Conservation (phyloP, 352 stramenopile species). For the Globisporangium polare region DNA sequence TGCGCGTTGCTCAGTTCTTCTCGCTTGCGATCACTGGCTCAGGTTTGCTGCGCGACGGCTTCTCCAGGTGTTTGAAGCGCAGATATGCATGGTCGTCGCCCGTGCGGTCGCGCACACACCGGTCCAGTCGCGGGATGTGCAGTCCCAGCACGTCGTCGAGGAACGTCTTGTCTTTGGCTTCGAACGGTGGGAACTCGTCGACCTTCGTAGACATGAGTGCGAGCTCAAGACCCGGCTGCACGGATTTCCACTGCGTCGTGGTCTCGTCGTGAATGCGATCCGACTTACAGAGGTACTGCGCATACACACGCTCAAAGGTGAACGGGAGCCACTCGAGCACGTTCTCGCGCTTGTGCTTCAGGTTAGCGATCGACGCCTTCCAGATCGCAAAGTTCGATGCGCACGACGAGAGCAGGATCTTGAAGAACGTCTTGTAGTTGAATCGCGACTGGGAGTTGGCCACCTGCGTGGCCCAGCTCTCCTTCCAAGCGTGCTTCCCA, state of each 20-base stretch:
- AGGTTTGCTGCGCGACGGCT: slow-evolving; percentile 24
- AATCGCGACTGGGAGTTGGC: slow-evolving; percentile 65
- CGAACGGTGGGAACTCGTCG: slow-evolving; percentile 58
- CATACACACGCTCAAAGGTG: slow-evolving; percentile 74
- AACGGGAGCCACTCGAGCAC: slow-evolving; percentile 71
- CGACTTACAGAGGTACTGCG: slow-evolving; percentile 67
- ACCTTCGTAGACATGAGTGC: slow-evolving; percentile 56
- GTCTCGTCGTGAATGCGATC: slow-evolving; percentile 77
- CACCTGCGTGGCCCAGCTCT: slow-evolving; percentile 78
- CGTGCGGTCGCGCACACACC: slow-evolving; percentile 72
- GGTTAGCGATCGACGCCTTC: slow-evolving; percentile 59
- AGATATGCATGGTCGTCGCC: slow-evolving; percentile 82
- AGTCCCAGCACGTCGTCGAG: slow-evolving; percentile 77
- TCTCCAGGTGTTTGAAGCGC: slow-evolving; percentile 75
- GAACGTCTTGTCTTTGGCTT: slow-evolving; percentile 55
- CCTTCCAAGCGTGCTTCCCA: slow-evolving; percentile 46
- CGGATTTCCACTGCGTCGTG: slow-evolving; percentile 60
- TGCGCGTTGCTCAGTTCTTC: not conserved
- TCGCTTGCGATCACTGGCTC: slow-evolving; percentile 12
- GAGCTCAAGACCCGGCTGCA: slow-evolving; percentile 71
- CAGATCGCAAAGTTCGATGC: slow-evolving; percentile 65
- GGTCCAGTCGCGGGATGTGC: slow-evolving; percentile 75
- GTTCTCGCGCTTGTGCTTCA: slow-evolving; percentile 63
- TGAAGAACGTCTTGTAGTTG: slow-evolving; percentile 63
- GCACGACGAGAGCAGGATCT: slow-evolving; percentile 64